These are phyloP conservation scores for Plasmodium chabaudi DNA, from an alignment of 169 alveolate genomes.

Conservation along the genomic window DNA sequence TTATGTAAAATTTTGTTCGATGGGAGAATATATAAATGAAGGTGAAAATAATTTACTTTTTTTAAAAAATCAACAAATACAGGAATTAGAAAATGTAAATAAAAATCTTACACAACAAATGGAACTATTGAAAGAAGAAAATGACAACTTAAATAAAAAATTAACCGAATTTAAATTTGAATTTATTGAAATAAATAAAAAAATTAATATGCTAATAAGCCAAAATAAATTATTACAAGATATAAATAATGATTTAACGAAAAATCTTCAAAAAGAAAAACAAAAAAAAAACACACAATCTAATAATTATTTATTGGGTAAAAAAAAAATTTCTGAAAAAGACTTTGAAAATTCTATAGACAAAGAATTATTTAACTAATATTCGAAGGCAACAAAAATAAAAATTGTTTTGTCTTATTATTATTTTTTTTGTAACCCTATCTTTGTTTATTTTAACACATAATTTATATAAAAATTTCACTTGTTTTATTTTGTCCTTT, in stretches of 20 bases:
- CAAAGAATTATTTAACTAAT: conserved; percentile 44
- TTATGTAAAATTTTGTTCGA: conserved; percentile 22
- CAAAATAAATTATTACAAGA: conserved; percentile 31
- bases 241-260: conserved; percentile 5
- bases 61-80: conserved; percentile 49
- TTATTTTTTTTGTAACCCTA: too few species aligned
- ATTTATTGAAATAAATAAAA: conserved; percentile 2
- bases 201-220: conserved; percentile 17
- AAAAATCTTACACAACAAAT: conserved; percentile 21
- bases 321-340: neutral
- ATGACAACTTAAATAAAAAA: conserved; percentile 5
- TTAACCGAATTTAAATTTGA: neutral
- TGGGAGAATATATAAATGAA: conserved; percentile 41
- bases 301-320: neutral
- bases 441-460: neutral
- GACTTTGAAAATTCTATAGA: conserved; percentile 66
- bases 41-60: conserved; percentile 47
- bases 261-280: conserved; percentile 10
- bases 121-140: neutral
- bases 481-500: too few species aligned
- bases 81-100: conserved; percentile 39
- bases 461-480: too few species aligned
- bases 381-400: neutral
- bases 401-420: neutral
- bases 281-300: neutral